Base-by-base conservation (phyloP, 495 filamentous ascomycete genomes). In the Aspergillus kassunensis region DNA sequence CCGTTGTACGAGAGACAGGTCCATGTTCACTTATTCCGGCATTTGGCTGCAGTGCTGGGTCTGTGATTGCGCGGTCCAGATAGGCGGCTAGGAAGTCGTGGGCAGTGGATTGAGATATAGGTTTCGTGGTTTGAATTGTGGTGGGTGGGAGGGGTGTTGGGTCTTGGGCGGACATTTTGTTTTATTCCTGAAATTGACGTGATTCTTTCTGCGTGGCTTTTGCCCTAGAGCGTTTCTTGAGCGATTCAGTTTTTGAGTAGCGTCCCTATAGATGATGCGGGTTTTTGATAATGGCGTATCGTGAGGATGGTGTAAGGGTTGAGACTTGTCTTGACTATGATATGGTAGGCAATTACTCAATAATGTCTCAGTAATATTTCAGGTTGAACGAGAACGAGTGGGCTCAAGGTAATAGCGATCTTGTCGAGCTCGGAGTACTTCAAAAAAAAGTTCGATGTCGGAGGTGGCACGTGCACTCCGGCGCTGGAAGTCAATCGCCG, bases 41-140 rank as follows among this genome's bases (percentile, higher is more conserved):
- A 54, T 84, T 85, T 4, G 86, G 86, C 58, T 87, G 84, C 15
- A 86, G 78, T 35, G 83, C 74, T n/a, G 84, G 73, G 54, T 79
- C 72, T 21, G 72, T 76, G 60, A 67, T 64, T 45, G 79, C 70
- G 53, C 71, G 67, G 37, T 69, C 61, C 50, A 89, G 76, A 73
- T 85, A 88, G 51, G 74, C 66, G 23, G 75, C 60, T 10, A 89
- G 74, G 61, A 76, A 75, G 49, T 72, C 69, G 44, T 79, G 79
- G 11, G 86, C 83, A 15, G 66, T 59, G 25, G 74, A 65, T 57
- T 78, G 67, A 44, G 76, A 61, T 58, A 88, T 71, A 24, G 71
- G 63, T 15, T 60, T 64, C 29, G 71, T 66, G 55, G 63, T 64
- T 54, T 73, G 73, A 58, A 73, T 61, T 48, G 58, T 67, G 57